Evolutionary conservation across 495 filamentous ascomycete genomes (phyloP), one percentile per base, ranked within the genome.

Genomic region (Sabuloglossum arenarium): DNA sequence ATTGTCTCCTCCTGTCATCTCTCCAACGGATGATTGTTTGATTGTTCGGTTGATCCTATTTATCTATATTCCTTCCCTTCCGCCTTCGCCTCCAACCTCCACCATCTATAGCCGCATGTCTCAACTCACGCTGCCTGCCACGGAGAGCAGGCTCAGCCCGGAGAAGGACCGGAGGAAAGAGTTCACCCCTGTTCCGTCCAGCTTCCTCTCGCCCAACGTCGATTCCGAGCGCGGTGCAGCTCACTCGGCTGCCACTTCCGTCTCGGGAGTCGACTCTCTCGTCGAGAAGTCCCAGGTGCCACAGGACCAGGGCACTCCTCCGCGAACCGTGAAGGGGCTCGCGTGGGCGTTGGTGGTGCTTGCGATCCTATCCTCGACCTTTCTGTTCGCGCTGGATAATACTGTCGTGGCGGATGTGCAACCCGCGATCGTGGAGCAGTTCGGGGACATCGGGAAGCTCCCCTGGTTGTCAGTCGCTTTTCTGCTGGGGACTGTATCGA

Each of bases 331-430:
- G 53, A 54, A 39, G 23, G 53, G 53, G 12, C n/a, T 52, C 12
- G 29, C 19, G 6, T 74, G 72, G 72, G 19, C 69, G 23, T 62
- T 75, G 1, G 63, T 76, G 29, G 68, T 73, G 46, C 16, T 69
- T 19, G 66, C 75, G 0, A 68, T 80, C 34, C 67, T 73, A 25
- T 66, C 70, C 4, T 70, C 67, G 0, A 67, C 64, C 11, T 78
- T 82, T 55, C 64, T 80, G 0, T 80, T 74, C 54, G 70, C 73
- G 12, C 67, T 82, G 9, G 79, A 82, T 57, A 77, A 75, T 32
- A 82, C 78, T 43, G 77, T 82, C 23, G 77, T 77, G 5, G 79
- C 79, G 19, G 72, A 78, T 58, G 65, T 82, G 11, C 78, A 79
- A 61, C 71, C 71, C 5, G 64, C 66, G 2, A 73, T 82, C n/a